These are phyloP conservation scores for Pythium diclinum DNA, from an alignment of 352 stramenopile genomes.

Conservation along the genomic window DNA sequence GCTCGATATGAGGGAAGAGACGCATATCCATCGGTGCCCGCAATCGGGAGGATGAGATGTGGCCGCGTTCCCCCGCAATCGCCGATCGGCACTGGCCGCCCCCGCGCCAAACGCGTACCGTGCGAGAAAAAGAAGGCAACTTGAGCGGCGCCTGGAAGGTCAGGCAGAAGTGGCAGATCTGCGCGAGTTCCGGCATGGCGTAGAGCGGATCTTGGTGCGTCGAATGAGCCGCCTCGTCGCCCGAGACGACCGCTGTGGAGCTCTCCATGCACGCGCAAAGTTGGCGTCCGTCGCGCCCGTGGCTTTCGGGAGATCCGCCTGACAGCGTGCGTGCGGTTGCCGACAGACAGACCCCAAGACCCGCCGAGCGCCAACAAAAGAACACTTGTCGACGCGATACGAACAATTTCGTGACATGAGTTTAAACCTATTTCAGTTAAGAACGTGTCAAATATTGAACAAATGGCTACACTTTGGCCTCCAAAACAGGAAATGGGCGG, in stretches of 20 bases:
- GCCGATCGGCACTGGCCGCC: background rate
- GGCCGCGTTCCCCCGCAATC: slow-evolving; percentile 20
- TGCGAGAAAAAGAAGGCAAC: slow-evolving; percentile 66
- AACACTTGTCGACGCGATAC: slow-evolving; percentile 13
- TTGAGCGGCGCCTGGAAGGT: slow-evolving; percentile 71
- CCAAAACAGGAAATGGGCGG: too few species aligned
- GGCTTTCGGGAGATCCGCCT: slow-evolving; percentile 10
- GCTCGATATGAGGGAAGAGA: slow-evolving; percentile 2
- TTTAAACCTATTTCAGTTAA: background rate
- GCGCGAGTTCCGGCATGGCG: slow-evolving; percentile 51
- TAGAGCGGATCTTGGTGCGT: slow-evolving; percentile 31
- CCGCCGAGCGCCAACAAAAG: slow-evolving; percentile 22
- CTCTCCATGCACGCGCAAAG: slow-evolving; percentile 36
- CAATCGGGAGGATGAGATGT: slow-evolving; percentile 19
- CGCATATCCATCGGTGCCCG: slow-evolving; percentile 13
- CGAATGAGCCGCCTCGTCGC: slow-evolving; percentile 31
- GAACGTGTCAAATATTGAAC: background rate
- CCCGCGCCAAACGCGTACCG: slow-evolving; percentile 39
- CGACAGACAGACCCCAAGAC: slow-evolving; percentile 18
- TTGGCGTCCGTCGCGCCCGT: slow-evolving; percentile 6
- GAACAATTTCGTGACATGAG: slow-evolving; percentile 1
- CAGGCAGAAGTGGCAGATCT: slow-evolving; percentile 73
- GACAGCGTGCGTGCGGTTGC: slow-evolving; percentile 18
- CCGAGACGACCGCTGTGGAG: slow-evolving; percentile 42
- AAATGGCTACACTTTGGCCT: slow-evolving; percentile 5